Evolutionary conservation across 345 rosid genomes (phyloP).

Genomic region (Rhodamnia argentea): DNA sequence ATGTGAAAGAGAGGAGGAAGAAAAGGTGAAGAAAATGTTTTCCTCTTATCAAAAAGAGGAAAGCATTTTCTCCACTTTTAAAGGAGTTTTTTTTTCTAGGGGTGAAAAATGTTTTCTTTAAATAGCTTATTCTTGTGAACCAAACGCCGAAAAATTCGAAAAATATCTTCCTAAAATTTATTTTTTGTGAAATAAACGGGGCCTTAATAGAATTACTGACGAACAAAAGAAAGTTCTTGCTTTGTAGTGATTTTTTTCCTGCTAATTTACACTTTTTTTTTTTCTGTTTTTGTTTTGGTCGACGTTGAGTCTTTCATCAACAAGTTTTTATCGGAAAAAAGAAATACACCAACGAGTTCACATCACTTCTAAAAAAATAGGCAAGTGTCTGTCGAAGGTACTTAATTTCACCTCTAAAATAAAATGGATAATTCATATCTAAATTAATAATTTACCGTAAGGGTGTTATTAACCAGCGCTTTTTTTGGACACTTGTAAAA

Average conservation of each 20-base stretch:
- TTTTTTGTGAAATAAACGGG: too few relatives aligned
- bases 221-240: not conserved
- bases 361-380: not conserved
- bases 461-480: rapidly evolving
- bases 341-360: not conserved
- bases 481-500: not conserved
- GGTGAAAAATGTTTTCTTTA: too few relatives aligned
- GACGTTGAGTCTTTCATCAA: not conserved
- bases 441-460: not conserved
- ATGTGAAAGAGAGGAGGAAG: too few relatives aligned
- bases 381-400: not conserved
- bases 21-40: too few relatives aligned
- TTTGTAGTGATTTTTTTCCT: not conserved
- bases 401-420: not conserved
- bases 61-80: too few relatives aligned
- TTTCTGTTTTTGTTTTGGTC: too few relatives aligned
- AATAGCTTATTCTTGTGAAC: too few relatives aligned
- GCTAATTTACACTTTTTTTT: not conserved
- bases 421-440: not conserved
- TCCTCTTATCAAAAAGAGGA: too few relatives aligned
- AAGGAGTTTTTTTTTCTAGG: too few relatives aligned
- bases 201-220: not conserved
- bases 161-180: too few relatives aligned
- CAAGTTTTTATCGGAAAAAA: not conserved
- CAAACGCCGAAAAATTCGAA: too few relatives aligned